Evolutionary conservation across 2,329 filamentous ascomycete species (phyloP).

Genomic region (Phymatotrichopsis omnivora): DNA sequence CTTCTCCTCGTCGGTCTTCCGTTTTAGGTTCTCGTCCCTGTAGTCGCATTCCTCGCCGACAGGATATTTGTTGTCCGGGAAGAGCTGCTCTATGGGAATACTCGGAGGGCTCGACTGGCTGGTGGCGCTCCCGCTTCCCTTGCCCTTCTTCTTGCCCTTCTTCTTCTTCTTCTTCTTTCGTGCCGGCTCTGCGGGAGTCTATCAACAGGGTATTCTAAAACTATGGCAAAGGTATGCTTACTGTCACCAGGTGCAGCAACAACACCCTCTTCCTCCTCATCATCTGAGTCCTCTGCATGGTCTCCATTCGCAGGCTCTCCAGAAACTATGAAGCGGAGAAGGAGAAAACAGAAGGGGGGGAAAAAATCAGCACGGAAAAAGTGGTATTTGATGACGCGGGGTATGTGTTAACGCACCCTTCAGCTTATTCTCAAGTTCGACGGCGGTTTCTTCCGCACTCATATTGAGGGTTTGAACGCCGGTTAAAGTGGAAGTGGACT

Average conservation of each 20-base stretch:
- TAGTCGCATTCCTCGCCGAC: conserved; percentile 72
- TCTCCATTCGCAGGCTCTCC: conserved; percentile 3
- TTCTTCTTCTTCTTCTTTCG: conserved; percentile 76
- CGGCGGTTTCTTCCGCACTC: conserved; percentile 6
- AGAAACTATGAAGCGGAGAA: conserved; percentile 8
- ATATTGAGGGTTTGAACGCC: background rate
- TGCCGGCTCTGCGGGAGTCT: conserved; percentile 31
- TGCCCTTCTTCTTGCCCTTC: conserved; percentile 68
- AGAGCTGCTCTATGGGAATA: conserved; percentile 62
- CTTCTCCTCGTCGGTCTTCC: conserved; percentile 77
- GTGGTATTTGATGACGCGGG: background rate
- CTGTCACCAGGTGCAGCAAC: conserved; percentile 29
- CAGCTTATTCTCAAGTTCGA: conserved; percentile 16
- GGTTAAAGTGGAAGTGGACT: background rate
- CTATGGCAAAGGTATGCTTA: background rate
- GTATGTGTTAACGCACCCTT: conserved; percentile 1
- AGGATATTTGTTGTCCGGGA: conserved; percentile 62
- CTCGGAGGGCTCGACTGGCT: conserved; percentile 68
- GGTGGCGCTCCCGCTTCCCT: conserved; percentile 53
- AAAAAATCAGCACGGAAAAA: too few species aligned
- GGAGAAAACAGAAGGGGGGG: background rate
- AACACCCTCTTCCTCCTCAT: conserved; percentile 42
- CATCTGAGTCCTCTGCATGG: conserved; percentile 37
- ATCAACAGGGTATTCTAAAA: background rate
- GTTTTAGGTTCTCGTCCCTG: conserved; percentile 62